Conservation (phyloP, 371 early-diverging fungal genomes). For the Mortierella sp. region DNA sequence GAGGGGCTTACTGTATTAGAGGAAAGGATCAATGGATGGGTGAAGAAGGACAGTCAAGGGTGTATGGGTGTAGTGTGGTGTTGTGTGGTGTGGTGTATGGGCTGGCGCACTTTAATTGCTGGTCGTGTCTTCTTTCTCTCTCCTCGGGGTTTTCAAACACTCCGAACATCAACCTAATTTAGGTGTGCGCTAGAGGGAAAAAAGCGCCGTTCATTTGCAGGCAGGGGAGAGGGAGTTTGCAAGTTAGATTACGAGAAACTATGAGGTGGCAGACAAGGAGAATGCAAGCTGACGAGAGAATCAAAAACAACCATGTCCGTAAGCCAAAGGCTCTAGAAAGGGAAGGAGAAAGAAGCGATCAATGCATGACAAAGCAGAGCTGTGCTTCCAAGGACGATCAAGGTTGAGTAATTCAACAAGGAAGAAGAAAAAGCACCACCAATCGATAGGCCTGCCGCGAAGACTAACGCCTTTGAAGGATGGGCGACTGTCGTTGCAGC, state of each 20-base stretch:
- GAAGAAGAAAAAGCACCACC: too few species aligned
- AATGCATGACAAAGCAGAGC: too few species aligned
- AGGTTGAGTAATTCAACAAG: too few species aligned
- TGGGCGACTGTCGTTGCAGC: too few species aligned
- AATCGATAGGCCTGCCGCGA: too few species aligned
- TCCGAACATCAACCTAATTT: conserved; percentile 1
- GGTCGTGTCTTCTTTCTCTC: not conserved
- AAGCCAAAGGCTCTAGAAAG: not conserved
- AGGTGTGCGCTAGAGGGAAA: not conserved
- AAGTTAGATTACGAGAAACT: not conserved
- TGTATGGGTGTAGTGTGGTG: too few species aligned
- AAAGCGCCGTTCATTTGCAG: not conserved
- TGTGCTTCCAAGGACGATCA: too few species aligned
- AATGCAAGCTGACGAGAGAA: not conserved
- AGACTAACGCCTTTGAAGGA: too few species aligned
- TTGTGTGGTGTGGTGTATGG: not conserved
- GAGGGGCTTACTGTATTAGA: too few species aligned
- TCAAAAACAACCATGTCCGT: not conserved
- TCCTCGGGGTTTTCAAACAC: not conserved
- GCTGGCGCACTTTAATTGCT: not conserved
- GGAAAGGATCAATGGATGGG: not conserved
- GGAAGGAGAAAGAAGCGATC: too few species aligned
- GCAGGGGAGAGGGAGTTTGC: not conserved
- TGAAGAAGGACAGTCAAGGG: too few species aligned
- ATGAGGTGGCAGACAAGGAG: not conserved